phyloP scores from a whole-genome alignment of 1,139 yeast genomes.

The Lodderomyces parapsilosis region DNA sequence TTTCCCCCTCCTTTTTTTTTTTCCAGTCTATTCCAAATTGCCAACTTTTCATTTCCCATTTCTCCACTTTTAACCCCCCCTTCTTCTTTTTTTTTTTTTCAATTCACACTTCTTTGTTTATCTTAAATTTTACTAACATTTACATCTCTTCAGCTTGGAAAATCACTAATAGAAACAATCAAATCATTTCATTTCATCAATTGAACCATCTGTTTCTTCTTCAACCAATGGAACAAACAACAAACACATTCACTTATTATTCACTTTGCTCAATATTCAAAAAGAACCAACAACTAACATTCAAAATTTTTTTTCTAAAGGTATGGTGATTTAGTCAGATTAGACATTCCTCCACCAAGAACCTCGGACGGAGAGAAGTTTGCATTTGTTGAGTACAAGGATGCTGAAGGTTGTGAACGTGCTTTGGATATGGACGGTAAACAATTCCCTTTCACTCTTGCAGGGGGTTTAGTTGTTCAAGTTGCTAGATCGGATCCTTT shows the following conservation, averaged over 20 bases:
- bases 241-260: background rate
- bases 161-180: background rate
- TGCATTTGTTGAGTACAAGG: slow-evolving; percentile 72
- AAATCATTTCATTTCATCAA: slow-evolving; percentile 2
- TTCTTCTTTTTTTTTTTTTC: background rate
- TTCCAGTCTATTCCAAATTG: background rate
- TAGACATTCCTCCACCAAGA: slow-evolving; percentile 71
- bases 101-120: background rate
- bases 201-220: background rate
- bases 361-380: slow-evolving; percentile 61
- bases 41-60: too few species aligned
- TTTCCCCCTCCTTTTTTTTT: too few species aligned
- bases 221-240: slow-evolving; percentile 1
- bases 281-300: slow-evolving; percentile 14
- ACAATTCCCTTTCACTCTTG: slow-evolving; percentile 36
- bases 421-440: slow-evolving; percentile 56
- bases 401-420: slow-evolving; percentile 57
- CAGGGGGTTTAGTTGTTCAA: slow-evolving; percentile 51
- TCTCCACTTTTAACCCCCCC: too few species aligned
- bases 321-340: slow-evolving; percentile 62
- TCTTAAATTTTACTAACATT: background rate
- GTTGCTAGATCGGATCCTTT: slow-evolving; percentile 58
- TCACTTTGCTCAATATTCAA: background rate
- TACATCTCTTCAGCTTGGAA: slow-evolving; percentile 1
- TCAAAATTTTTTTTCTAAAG: slow-evolving; percentile 24